phyloP scores from a whole-genome alignment of 2,329 filamentous ascomycete genomes.

The Rhexocercosporidium sp. region DNA sequence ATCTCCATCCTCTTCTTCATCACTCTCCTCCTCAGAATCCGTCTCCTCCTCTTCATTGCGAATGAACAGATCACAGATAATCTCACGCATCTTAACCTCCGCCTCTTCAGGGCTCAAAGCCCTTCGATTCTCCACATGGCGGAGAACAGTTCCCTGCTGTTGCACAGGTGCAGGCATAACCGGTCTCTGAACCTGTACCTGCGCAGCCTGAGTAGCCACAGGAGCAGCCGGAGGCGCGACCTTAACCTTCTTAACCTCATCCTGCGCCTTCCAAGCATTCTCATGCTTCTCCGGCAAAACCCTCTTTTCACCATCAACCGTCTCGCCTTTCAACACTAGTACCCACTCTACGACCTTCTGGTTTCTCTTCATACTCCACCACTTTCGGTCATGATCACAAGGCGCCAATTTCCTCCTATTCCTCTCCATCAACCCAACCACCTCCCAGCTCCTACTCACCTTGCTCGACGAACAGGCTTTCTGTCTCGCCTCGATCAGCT shows the following conservation, averaged over 20 bases:
- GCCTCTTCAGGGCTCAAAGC: constrained; percentile 20
- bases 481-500: constrained; percentile 22
- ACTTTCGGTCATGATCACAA: background rate
- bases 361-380: background rate
- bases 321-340: constrained; percentile 22
- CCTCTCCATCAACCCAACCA: constrained; percentile 17
- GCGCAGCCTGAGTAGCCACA: background rate
- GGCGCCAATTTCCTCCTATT: constrained; percentile 17
- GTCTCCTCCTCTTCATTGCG: background rate
- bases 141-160: constrained; percentile 12
- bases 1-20: background rate
- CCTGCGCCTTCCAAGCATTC: constrained; percentile 20
- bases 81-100: constrained; percentile 24
- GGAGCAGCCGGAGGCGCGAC: background rate
- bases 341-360: constrained; percentile 25
- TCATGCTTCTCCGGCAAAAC: constrained; percentile 17
- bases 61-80: constrained; percentile 24
- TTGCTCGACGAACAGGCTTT: constrained; percentile 3
- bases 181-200: background rate
- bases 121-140: constrained; percentile 23
- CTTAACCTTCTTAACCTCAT: background rate
- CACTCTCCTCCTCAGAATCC: constrained; percentile 6
- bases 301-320: constrained; percentile 13
- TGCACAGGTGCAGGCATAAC: background rate
- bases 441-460: constrained; percentile 14